phyloP scores from a whole-genome alignment of 192 early-diverging fungal species.

The Thoreauomyces humboldtii region DNA sequence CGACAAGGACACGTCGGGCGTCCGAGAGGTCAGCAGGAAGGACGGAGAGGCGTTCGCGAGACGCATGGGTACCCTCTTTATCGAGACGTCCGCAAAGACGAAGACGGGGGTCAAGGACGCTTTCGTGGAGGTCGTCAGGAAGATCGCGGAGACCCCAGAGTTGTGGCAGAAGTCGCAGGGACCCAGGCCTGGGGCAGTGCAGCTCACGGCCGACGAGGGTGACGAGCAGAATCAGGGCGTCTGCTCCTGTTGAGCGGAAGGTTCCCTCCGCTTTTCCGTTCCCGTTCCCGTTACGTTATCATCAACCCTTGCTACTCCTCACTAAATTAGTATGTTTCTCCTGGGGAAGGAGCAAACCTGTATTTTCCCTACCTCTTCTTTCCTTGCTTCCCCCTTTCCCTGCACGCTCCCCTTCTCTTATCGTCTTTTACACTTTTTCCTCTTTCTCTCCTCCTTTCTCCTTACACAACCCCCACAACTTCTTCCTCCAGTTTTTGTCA shows the following conservation, averaged over 20 bases:
- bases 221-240: slow-evolving; percentile 2
- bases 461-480: not conserved
- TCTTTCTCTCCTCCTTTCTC: not conserved
- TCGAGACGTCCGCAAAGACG: slow-evolving; percentile 96
- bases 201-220: slow-evolving; percentile 13
- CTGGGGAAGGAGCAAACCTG: no score
- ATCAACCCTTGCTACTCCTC: not conserved
- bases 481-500: no score
- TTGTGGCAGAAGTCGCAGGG: slow-evolving; percentile 36
- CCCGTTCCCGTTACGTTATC: not conserved
- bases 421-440: no score
- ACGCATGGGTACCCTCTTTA: slow-evolving; percentile 87
- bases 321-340: no score
- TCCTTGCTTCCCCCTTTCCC: no score
- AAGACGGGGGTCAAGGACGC: slow-evolving; percentile 88
- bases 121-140: slow-evolving; percentile 85
- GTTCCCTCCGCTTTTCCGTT: not conserved
- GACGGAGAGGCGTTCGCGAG: slow-evolving; percentile 92
- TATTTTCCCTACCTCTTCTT: no score
- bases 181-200: slow-evolving; percentile 18
- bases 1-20: slow-evolving; percentile 74
- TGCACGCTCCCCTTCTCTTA: no score
- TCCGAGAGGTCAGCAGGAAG: slow-evolving; percentile 73
- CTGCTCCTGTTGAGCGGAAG: slow-evolving; percentile 14
- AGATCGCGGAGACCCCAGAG: slow-evolving; percentile 42